Percentiles rank a stretch among this genome's conserved stretches.
Evolutionary conservation across 1,284 basidiomycete species (phyloP).

Genomic region (Anthracocystis setariae): DNA sequence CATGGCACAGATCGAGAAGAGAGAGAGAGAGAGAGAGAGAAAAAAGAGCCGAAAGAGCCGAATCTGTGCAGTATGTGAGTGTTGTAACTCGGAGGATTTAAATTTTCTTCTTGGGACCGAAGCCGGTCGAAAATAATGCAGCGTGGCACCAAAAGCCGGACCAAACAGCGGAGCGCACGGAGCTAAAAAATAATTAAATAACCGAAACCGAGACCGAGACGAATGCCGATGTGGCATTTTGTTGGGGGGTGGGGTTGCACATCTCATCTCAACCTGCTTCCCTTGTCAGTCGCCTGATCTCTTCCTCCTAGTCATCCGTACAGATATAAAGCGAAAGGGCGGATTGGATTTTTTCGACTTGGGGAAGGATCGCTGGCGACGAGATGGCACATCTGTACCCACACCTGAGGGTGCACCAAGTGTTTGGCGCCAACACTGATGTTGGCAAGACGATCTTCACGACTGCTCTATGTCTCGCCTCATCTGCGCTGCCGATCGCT

Average conservation of each 20-base stretch:
- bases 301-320: background rate
- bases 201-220: background rate
- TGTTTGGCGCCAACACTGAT: slow-evolving; percentile 67
- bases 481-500: slow-evolving; percentile 36
- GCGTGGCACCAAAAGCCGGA: slow-evolving; percentile 1
- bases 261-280: slow-evolving; percentile 2
- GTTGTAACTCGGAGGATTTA: too few relatives aligned
- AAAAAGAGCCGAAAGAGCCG: slow-evolving; percentile 28
- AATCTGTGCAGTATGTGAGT: background rate
- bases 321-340: background rate
- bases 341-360: background rate
- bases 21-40: too few relatives aligned
- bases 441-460: slow-evolving; percentile 68
- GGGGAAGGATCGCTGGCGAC: background rate
- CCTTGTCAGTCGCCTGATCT: background rate
- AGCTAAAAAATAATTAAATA: too few relatives aligned
- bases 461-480: slow-evolving; percentile 64
- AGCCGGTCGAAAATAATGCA: slow-evolving; percentile 1
- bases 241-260: background rate
- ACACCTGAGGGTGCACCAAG: slow-evolving; percentile 55
- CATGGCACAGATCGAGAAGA: background rate
- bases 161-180: too few relatives aligned
- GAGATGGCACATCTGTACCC: slow-evolving; percentile 52
- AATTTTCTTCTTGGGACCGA: background rate
- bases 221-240: background rate